Base-by-base conservation (phyloP, 2,329 filamentous ascomycete species). In the Stagonosporopsis rhizophila region DNA sequence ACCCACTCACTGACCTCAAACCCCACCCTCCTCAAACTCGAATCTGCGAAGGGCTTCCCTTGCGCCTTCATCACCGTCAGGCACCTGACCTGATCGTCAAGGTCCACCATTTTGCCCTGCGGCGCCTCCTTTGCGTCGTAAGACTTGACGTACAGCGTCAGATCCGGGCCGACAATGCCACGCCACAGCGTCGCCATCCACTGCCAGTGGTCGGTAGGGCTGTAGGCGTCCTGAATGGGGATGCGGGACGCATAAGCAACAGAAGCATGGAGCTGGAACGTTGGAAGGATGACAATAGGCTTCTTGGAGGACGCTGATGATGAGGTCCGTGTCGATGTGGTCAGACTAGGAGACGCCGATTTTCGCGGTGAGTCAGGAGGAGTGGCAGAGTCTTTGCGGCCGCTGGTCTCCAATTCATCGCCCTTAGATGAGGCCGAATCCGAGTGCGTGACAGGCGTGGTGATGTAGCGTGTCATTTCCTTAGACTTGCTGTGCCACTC, bases 121-220 rank as follows among this genome's bases (percentile, higher is more conserved):
- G 58, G 52, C 5, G 65, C 62, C 30, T 74, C 71, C 23, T 68
- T 68, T 4, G 58, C 65, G 20, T 68, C 72, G 17, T 67, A 72
- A 38, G 46, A 67, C 52, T 69, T 82, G 17, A 90, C 83, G 68
- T 89, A 91, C 25, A 95, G 81, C 1, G 89, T 89, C 41, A 94
- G 78, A 74, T 98, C 94, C 0, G 94, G 87, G 0, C 90, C 91
- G 1, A 93, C 83, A 50, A 91, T 89, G 9, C 92, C 91, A 9
- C 93, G 87, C 94, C 94, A 98, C 20, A 97, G 84, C 39, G 90
- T 94, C 32, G 94, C 94, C 81, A 95, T 92, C 94, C 94, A 98
- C 75, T 96, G 90, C 92, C 94, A 98, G 78, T 98, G 94, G 68
- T 96, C 92, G n/a, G 90, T 83, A 0, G 90, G 87, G 15, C 87